Conservation (phyloP, 2,329 filamentous ascomycete genomes). For the Aspergillus luchuensis region DNA sequence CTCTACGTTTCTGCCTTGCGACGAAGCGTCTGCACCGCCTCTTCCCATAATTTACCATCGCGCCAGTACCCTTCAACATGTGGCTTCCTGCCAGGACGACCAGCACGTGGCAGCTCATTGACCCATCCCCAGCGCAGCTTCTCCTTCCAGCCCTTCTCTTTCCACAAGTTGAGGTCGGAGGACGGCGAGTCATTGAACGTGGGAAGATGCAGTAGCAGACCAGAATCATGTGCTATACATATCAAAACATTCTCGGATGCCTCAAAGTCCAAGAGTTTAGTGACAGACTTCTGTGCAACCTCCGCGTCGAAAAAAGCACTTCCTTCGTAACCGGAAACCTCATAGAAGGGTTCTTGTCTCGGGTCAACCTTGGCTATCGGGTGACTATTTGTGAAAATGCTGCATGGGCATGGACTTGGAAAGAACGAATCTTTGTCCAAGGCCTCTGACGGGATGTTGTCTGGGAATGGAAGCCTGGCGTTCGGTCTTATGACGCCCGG, state of each 20-base stretch:
- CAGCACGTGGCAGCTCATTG: slow-evolving; percentile 10
- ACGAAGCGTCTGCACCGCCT: neutral
- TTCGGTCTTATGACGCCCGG: slow-evolving; percentile 33
- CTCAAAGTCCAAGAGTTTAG: slow-evolving; percentile 3
- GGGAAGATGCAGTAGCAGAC: slow-evolving; percentile 2
- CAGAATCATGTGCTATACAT: slow-evolving; percentile 12
- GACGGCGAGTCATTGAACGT: slow-evolving; percentile 6
- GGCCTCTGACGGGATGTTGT: neutral
- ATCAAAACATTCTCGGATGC: slow-evolving; percentile 1
- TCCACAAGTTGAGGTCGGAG: slow-evolving; percentile 11
- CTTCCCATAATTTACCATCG: slow-evolving; percentile 6
- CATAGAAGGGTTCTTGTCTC: slow-evolving; percentile 5
- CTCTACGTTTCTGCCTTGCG: neutral
- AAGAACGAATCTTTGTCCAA: neutral
- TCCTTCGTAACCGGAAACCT: slow-evolving; percentile 2
- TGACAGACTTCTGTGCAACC: slow-evolving; percentile 7
- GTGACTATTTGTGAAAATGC: slow-evolving; percentile 3
- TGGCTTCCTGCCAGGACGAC: slow-evolving; percentile 3
- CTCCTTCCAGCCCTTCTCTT: slow-evolving; percentile 9
- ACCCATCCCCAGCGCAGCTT: slow-evolving; percentile 14
- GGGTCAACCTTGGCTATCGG: neutral
- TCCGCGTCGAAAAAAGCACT: neutral
- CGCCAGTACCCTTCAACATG: slow-evolving; percentile 12
- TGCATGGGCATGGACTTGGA: slow-evolving; percentile 10
- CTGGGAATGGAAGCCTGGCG: slow-evolving; percentile 30